phyloP scores from a whole-genome alignment of 129 eudicot species.

The sunflower (Helianthus annuus) region HanXRQr2.0-SUNRISE NC_035445.2:149871609-149872108 shows the following conservation, averaged over 20 bases:
- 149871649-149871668: background rate
- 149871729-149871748: too few relatives aligned
- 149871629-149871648: background rate
- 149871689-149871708: background rate
- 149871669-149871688: background rate
- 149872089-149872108: background rate
- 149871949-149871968: background rate
- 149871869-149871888: background rate
- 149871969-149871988: background rate
- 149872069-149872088: too few relatives aligned
- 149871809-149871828: background rate
- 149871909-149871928: background rate
- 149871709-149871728: background rate
- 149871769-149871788: too few relatives aligned
- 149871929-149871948: background rate
- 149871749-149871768: too few relatives aligned
- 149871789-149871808: too few relatives aligned
- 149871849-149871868: conserved; percentile 5
- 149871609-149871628: background rate
- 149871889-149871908: background rate
- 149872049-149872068: background rate
- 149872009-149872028: background rate
- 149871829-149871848: background rate
- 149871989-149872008: conserved; percentile 6
- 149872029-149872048: background rate